phyloP scores from a whole-genome alignment of 495 filamentous ascomycete genomes.

The Aspergillus ostianus region DNA sequence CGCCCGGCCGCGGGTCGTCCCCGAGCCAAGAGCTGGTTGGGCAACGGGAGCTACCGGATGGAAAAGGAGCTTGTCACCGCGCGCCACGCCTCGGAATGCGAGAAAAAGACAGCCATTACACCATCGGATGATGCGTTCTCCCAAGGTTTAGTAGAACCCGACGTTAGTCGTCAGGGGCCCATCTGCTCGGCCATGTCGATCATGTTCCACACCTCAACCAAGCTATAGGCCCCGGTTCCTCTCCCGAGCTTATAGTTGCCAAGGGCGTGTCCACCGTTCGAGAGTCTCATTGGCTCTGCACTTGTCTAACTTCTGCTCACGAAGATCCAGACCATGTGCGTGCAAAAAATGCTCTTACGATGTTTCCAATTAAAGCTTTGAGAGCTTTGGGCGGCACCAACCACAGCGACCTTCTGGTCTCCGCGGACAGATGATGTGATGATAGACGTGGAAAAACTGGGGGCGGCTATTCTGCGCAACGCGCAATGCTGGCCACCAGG shows the following conservation, averaged over 20 bases:
- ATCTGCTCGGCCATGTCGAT: constrained; percentile 14
- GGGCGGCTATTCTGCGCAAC: constrained; percentile 11
- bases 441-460: constrained; percentile 12
- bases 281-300: constrained; percentile 9
- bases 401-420: constrained; percentile 8
- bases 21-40: constrained; percentile 10
- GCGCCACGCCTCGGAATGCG: constrained; percentile 1
- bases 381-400: constrained; percentile 8
- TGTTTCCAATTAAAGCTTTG: constrained; percentile 1
- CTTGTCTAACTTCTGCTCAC: constrained; percentile 2
- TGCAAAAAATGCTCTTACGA: neutral
- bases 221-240: constrained; percentile 15
- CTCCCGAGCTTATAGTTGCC: constrained; percentile 14
- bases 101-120: neutral
- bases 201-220: constrained; percentile 12
- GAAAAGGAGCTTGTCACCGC: constrained; percentile 2
- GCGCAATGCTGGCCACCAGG: constrained; percentile 12
- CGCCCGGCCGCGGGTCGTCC: constrained; percentile 5
- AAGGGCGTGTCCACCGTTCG: constrained; percentile 4
- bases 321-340: constrained; percentile 3
- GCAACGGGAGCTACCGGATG: constrained; percentile 11
- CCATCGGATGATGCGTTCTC: constrained; percentile 3
- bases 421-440: constrained; percentile 11
- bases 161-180: constrained; percentile 14
- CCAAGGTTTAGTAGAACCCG: neutral